A percentile compares a stretch with the other conserved stretches of the same genome.
These are phyloP conservation scores for Discostella stelligera DNA, from an alignment of 352 stramenopile genomes.

Conservation along the genomic window DNA sequence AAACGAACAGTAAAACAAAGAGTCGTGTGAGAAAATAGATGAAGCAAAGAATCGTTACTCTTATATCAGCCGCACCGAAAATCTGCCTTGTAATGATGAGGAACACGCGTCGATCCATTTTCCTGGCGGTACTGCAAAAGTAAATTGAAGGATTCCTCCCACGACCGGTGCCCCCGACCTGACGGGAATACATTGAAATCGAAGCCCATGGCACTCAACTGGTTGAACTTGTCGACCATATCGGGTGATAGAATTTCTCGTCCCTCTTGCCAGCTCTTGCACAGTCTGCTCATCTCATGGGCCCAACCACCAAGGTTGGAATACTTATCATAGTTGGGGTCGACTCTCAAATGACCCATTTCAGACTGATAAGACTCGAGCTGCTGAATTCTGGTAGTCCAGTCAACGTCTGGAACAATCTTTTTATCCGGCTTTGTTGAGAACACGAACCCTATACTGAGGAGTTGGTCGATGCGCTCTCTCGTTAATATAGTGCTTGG, in stretches of 20 bases:
- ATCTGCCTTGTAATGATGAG: constrained; percentile 34
- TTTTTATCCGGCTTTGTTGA: constrained; percentile 14
- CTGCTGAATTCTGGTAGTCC: constrained; percentile 23
- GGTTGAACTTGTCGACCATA: constrained; percentile 22
- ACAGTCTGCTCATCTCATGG: constrained; percentile 21
- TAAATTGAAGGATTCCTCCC: constrained; percentile 31
- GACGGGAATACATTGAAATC: constrained; percentile 15
- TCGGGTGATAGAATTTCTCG: background rate
- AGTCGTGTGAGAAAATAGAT: background rate
- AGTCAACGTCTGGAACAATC: constrained; percentile 17
- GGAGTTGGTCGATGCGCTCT: constrained; percentile 25
- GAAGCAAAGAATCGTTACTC: background rate
- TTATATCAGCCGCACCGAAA: constrained; percentile 12
- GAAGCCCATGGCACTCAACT: constrained; percentile 27
- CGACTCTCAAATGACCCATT: constrained; percentile 30
- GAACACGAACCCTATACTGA: constrained; percentile 21
- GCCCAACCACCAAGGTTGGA: constrained; percentile 34
- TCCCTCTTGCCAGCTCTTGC: constrained; percentile 23
- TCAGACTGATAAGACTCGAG: constrained; percentile 24
- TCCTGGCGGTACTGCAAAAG: constrained; percentile 29
- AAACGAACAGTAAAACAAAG: background rate
- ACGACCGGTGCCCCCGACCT: constrained; percentile 6
- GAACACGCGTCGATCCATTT: constrained; percentile 22
- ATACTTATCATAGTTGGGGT: constrained; percentile 34
- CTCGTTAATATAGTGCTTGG: constrained; percentile 13